Conservation (phyloP, 768 basidiomycete species). For the Mycena indigotica region DNA sequence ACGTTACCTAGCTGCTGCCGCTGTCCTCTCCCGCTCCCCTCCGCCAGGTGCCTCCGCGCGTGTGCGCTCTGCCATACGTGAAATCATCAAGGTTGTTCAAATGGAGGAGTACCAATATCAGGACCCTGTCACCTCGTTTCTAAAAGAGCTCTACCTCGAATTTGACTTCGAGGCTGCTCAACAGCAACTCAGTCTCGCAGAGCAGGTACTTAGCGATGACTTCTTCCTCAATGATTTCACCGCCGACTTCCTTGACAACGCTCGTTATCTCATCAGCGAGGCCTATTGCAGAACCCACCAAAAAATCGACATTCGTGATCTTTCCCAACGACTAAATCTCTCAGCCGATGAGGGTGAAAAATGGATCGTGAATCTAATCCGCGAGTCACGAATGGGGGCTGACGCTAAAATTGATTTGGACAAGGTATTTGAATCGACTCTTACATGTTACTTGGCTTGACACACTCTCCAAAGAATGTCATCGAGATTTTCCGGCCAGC, state of each 20-base stretch:
- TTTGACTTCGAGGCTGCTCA: conserved; percentile 98
- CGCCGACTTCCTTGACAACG: conserved; percentile 96
- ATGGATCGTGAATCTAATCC: conserved; percentile 99
- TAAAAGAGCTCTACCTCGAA: conserved; percentile 91
- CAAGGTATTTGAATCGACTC: conserved; percentile 57
- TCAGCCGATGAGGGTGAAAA: conserved; percentile 96
- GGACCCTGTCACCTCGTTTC: conserved; percentile 91
- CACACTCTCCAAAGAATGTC: conserved; percentile 71
- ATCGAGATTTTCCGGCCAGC: conserved; percentile 93
- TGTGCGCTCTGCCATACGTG: conserved; percentile 85
- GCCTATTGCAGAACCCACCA: conserved; percentile 98
- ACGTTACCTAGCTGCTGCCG: conserved; percentile 91
- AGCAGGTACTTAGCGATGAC: conserved; percentile 84
- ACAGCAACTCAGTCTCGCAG: conserved; percentile 73
- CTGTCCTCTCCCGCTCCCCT: conserved; percentile 73
- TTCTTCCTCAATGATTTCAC: conserved; percentile 92
- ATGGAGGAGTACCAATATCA: conserved; percentile 95
- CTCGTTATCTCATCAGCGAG: conserved; percentile 93
- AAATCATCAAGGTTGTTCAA: conserved; percentile 91
- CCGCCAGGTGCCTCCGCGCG: conserved; percentile 58
- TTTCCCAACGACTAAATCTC: conserved; percentile 91
- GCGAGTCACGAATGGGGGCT: conserved; percentile 94
- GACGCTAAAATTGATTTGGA: conserved; percentile 98
- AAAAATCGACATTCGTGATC: conserved; percentile 84
- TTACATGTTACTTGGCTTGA: too few species aligned